Evolutionary conservation across 2,329 filamentous ascomycete species (phyloP).

Genomic region (Trichoderma sp.): DNA sequence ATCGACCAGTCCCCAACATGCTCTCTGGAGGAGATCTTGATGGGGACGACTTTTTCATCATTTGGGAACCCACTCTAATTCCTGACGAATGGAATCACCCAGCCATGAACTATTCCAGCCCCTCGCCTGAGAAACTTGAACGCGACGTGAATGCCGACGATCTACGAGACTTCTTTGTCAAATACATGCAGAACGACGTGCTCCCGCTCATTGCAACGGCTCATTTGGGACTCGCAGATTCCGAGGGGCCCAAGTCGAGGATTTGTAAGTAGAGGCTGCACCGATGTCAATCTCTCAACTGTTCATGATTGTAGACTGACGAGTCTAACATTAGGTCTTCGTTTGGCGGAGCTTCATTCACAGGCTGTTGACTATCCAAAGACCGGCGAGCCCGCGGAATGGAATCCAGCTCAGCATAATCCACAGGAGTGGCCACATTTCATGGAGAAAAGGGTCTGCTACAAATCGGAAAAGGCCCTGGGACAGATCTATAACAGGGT

Average conservation of each 20-base stretch:
- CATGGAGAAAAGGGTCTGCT: conserved; percentile 68
- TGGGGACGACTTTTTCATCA: conserved; percentile 91
- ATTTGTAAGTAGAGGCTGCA: conserved; percentile 54
- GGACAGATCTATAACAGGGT: conserved; percentile 82
- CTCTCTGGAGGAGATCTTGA: conserved; percentile 94
- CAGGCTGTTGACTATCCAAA: conserved; percentile 93
- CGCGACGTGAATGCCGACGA: conserved; percentile 68
- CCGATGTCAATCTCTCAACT: neutral
- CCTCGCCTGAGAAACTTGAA: conserved; percentile 53
- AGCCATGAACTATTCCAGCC: conserved; percentile 73
- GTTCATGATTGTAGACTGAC: neutral
- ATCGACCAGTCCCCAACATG: conserved; percentile 86
- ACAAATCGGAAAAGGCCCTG: conserved; percentile 68
- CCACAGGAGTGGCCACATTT: conserved; percentile 77
- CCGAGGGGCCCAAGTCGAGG: conserved; percentile 60
- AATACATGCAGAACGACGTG: conserved; percentile 87
- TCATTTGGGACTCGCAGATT: conserved; percentile 77
- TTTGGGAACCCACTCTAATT: conserved; percentile 79
- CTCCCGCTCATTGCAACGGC: conserved; percentile 76
- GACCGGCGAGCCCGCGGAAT: conserved; percentile 73
- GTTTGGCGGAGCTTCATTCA: conserved; percentile 79
- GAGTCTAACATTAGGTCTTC: conserved; percentile 48
- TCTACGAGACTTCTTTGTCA: conserved; percentile 81
- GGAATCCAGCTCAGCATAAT: conserved; percentile 55
- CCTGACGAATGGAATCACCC: conserved; percentile 66